Evolutionary conservation across 495 filamentous ascomycete species (phyloP), one percentile per base, ranked within the genome.

Genomic region (Filosporella fistucella): DNA sequence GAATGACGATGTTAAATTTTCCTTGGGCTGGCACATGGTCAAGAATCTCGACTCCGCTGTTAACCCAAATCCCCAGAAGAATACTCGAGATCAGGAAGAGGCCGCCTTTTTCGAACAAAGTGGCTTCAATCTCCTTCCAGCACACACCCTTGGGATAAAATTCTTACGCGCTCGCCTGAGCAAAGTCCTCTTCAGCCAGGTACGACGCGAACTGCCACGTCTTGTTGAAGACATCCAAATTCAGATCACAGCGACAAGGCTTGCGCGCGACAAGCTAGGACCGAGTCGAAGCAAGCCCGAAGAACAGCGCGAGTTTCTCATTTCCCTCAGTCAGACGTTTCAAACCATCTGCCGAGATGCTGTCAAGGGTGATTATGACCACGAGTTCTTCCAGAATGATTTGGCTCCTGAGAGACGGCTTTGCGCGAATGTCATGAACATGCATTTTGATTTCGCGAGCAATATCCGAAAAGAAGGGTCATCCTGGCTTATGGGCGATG

Each of bases 11-110:
- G 63, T 77, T n/a, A 52, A 51, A 11, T 70, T 87, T 43, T 58
- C 69, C 24, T 68, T 84, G 1, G 81, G 81, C 5, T 86, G 80
- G 81, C 80, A 85, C 54, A 74, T 79, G 0, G 58, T 88, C 13
- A 73, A 70, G 16, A 85, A 85, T 52, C 66, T 75, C 2, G 65
- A 64, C 22, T 77, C 70, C 0, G 36, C 5, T 6, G 13, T 5
- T n/a, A n/a, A 48, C 60, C 70, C n/a, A 63, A 66, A 10, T 4
- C 10, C 28, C 12, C 22, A 28, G 17, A 11, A 24, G 3, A 23
- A 16, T 10, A 17, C 36, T 49, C 18, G 42, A 41, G 38, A 49
- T 25, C 14, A 36, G 41, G 21, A 38, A 23, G 55, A 46, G 24
- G 38, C 2, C 7, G 14, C 36, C 17, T 51, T 55, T 24, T 47